Evolutionary conservation across 345 rosid species (phyloP).

Genomic region (Abelmoschus esculentus): DNA sequence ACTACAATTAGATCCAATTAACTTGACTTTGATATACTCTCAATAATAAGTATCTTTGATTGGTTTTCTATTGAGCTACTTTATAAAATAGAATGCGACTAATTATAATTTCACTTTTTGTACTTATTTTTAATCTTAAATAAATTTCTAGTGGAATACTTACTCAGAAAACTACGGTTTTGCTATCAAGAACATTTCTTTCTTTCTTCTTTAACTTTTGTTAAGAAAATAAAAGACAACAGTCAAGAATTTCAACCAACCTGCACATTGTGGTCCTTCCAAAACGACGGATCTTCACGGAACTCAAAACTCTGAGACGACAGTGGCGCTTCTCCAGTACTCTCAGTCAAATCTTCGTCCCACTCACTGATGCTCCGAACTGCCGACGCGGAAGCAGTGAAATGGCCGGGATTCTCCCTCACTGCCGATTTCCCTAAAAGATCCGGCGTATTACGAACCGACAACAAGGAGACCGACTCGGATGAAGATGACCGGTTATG

Average conservation of each 20-base stretch:
- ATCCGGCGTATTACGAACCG: constrained; percentile 40
- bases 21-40: not conserved
- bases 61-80: not conserved
- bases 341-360: constrained; percentile 33
- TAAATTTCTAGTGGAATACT: not conserved
- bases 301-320: constrained; percentile 60
- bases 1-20: not conserved
- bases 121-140: too few species aligned
- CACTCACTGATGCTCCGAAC: constrained; percentile 31
- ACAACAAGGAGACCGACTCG: constrained; percentile 9
- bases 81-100: constrained; percentile 7
- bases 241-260: constrained; percentile 18
- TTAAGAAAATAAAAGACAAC: not conserved
- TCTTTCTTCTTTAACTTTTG: not conserved
- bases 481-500: constrained; percentile 36
- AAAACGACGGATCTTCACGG: constrained; percentile 81
- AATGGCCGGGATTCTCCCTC: constrained; percentile 27
- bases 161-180: not conserved
- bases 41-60: not conserved
- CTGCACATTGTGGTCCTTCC: constrained; percentile 98
- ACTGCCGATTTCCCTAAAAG: constrained; percentile 34
- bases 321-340: constrained; percentile 20
- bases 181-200: not conserved
- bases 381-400: constrained; percentile 25
- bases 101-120: not conserved